Conservation (phyloP, 2,329 filamentous ascomycete species). For the Trichophaea hybrida region DNA sequence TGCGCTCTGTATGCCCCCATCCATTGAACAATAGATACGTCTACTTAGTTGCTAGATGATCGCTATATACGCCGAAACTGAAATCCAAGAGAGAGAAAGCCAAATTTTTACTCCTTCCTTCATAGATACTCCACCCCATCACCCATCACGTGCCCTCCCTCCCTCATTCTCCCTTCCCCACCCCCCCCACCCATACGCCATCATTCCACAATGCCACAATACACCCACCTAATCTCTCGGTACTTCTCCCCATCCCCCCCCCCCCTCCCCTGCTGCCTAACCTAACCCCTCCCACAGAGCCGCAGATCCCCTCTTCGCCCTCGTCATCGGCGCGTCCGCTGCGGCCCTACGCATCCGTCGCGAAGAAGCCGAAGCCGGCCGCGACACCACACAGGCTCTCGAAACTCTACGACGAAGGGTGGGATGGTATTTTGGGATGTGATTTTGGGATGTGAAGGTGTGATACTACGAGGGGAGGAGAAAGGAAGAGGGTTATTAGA, state of each 20-base stretch:
- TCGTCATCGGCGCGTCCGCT: slow-evolving; percentile 40
- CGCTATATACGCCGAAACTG: no score
- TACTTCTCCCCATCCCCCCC: not conserved
- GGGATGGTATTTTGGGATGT: not conserved
- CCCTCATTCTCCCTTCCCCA: not conserved
- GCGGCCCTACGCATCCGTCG: slow-evolving; percentile 40
- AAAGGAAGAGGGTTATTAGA: no score
- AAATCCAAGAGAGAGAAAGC: no score
- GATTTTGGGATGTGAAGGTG: no score
- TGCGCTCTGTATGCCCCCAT: no score
- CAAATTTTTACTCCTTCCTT: no score
- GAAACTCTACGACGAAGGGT: slow-evolving; percentile 13
- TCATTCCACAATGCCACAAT: not conserved
- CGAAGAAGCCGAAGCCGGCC: slow-evolving; percentile 37
- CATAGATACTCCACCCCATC: not conserved
- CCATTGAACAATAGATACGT: no score
- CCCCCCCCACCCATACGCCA: not conserved
- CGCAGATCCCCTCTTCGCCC: slow-evolving; percentile 42
- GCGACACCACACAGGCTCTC: slow-evolving; percentile 14
- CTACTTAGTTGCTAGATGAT: no score
- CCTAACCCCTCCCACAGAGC: slow-evolving; percentile 29
- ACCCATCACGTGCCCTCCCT: not conserved
- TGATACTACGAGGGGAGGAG: no score
- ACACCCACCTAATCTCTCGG: slow-evolving; percentile 16
- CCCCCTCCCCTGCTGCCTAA: not conserved